These are phyloP conservation scores for Podaxis sp. DNA, from an alignment of 768 basidiomycete genomes.

Conservation along the genomic window DNA sequence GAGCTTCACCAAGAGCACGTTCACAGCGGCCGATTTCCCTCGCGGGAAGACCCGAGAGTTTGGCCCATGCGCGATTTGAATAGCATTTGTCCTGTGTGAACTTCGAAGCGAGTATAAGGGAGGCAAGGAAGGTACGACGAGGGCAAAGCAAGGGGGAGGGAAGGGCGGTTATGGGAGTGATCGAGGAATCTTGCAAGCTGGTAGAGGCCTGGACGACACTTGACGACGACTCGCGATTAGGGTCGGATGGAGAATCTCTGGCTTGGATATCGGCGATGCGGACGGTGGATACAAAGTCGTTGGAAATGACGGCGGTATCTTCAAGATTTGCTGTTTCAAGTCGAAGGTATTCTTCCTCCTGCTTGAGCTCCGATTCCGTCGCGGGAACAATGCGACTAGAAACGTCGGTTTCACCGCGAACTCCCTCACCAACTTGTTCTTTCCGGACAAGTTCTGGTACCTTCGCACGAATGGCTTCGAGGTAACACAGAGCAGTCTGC, in stretches of 20 bases:
- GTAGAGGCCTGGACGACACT: neutral
- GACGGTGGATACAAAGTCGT: slow-evolving; percentile 42
- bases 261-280: slow-evolving; percentile 32
- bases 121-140: slow-evolving; percentile 83
- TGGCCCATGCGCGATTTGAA: slow-evolving; percentile 93
- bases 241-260: too few species aligned
- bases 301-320: slow-evolving; percentile 15
- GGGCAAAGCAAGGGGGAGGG: slow-evolving; percentile 86
- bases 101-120: slow-evolving; percentile 87
- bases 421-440: slow-evolving; percentile 46
- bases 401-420: slow-evolving; percentile 39
- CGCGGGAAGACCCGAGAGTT: slow-evolving; percentile 84
- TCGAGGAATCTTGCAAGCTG: slow-evolving; percentile 14
- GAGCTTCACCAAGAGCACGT: slow-evolving; percentile 79
- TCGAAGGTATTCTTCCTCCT: slow-evolving; percentile 35
- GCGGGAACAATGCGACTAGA: slow-evolving; percentile 43
- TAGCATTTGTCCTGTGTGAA: slow-evolving; percentile 94
- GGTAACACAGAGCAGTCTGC: slow-evolving; percentile 85
- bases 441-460: slow-evolving; percentile 60
- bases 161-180: slow-evolving; percentile 36
- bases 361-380: slow-evolving; percentile 42
- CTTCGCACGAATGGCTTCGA: slow-evolving; percentile 77
- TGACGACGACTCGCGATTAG: neutral
- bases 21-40: slow-evolving; percentile 89
- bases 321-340: slow-evolving; percentile 17